phyloP scores from a whole-genome alignment of 352 stramenopile species.

The Globisporangium lucens region DNA sequence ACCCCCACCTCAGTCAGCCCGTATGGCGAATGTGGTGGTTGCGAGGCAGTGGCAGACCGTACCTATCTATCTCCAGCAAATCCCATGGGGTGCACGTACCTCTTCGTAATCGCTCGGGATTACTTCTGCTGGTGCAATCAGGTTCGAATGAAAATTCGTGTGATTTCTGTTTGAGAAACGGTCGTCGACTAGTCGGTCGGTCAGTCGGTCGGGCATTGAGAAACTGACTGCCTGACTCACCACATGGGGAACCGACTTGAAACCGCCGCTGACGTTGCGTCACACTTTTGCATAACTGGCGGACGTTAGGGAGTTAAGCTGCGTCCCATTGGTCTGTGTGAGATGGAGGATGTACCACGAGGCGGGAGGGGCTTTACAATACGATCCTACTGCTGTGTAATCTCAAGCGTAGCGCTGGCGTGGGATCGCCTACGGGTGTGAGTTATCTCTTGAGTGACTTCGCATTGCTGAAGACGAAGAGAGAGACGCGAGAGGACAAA shows the following conservation, averaged over 20 bases:
- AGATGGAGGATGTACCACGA: not conserved
- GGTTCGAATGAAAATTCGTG: not conserved
- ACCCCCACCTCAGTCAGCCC: too few relatives aligned
- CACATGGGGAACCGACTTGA: constrained; percentile 3
- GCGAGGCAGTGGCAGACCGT: too few relatives aligned
- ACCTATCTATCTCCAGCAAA: too few relatives aligned
- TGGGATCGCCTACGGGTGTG: not conserved
- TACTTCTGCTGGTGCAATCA: not conserved
- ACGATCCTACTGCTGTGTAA: not conserved
- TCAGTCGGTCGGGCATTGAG: not conserved
- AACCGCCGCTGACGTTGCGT: not conserved
- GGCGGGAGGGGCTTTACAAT: not conserved
- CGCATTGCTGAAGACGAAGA: not conserved
- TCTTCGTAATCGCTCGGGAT: not conserved
- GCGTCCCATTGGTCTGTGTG: not conserved
- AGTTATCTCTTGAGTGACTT: not conserved
- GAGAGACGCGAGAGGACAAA: not conserved
- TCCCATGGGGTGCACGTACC: not conserved
- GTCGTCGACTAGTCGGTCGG: not conserved
- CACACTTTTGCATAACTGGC: not conserved
- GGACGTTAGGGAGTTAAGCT: not conserved
- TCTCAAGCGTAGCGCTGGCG: not conserved
- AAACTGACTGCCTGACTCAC: not conserved
- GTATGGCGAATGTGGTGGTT: too few relatives aligned
- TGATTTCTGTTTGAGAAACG: not conserved